phyloP scores from a whole-genome alignment of 2,329 filamentous ascomycete genomes.

The Penicillium sp. region DNA sequence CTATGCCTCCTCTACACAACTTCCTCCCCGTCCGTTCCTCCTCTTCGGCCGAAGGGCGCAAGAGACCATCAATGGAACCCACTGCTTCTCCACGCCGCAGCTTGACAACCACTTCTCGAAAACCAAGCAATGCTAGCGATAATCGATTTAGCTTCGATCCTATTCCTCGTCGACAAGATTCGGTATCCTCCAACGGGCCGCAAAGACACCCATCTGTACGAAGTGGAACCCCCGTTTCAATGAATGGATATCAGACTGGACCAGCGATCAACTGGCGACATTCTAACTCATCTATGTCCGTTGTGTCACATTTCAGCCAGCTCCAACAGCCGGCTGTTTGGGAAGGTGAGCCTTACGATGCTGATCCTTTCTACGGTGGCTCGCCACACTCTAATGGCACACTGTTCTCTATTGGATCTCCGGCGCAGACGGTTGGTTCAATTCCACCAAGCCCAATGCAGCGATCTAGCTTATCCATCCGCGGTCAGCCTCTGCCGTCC shows the following conservation, averaged over 20 bases:
- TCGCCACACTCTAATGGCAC: slow-evolving; percentile 17
- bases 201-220: slow-evolving; percentile 20
- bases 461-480: slow-evolving; percentile 21
- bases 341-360: slow-evolving; percentile 18
- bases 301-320: slow-evolving; percentile 26
- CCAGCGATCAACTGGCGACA: slow-evolving; percentile 9
- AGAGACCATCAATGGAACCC: slow-evolving; percentile 23
- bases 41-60: slow-evolving; percentile 23
- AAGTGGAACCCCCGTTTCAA: slow-evolving; percentile 12
- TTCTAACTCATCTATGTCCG: slow-evolving; percentile 15
- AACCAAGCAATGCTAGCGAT: slow-evolving; percentile 23
- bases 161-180: slow-evolving; percentile 18
- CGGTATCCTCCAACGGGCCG: slow-evolving; percentile 24
- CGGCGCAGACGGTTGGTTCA: slow-evolving; percentile 17
- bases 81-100: slow-evolving; percentile 34
- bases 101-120: slow-evolving; percentile 31
- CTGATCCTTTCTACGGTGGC: slow-evolving; percentile 30
- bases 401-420: slow-evolving; percentile 18
- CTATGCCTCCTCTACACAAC: slow-evolving; percentile 24
- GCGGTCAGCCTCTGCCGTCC: slow-evolving; percentile 26
- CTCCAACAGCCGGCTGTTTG: slow-evolving; percentile 26
- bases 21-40: slow-evolving; percentile 31
- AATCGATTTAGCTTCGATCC: slow-evolving; percentile 16
- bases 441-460: slow-evolving; percentile 25
- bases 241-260: slow-evolving; percentile 3